Percentiles rank a stretch among this genome's conserved stretches.
These are phyloP conservation scores for Phytophthora sansomeana DNA, from an alignment of 352 stramenopile species.

Conservation along the genomic window DNA sequence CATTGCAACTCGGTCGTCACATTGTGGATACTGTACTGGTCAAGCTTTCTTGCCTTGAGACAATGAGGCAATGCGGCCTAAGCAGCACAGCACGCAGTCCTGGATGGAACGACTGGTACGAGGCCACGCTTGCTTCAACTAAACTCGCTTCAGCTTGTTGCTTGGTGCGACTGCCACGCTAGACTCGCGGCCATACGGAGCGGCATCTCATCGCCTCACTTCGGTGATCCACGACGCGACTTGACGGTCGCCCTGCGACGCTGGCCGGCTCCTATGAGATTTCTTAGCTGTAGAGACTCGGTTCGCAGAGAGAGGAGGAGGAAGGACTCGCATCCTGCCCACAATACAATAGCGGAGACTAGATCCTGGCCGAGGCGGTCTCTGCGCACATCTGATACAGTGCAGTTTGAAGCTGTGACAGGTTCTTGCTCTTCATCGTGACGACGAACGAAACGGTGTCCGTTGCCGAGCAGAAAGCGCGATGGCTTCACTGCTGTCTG, in stretches of 20 bases:
- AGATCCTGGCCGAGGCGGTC: neutral
- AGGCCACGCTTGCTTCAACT: neutral
- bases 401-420: constrained; percentile 31
- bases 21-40: constrained; percentile 4
- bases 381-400: constrained; percentile 27
- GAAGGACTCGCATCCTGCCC: no score
- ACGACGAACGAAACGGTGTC: constrained; percentile 18
- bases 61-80: neutral
- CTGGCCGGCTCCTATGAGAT: constrained; percentile 21
- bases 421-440: constrained; percentile 6
- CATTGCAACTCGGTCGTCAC: constrained; percentile 7
- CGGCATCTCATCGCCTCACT: constrained; percentile 11
- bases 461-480: constrained; percentile 24
- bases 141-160: constrained; percentile 1
- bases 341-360: no score
- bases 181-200: neutral
- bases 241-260: neutral
- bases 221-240: constrained; percentile 7
- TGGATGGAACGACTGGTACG: neutral
- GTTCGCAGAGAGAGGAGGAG: neutral
- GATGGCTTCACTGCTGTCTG: constrained; percentile 18
- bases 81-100: neutral
- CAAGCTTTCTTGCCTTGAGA: neutral
- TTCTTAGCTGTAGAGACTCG: constrained; percentile 2
- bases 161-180: constrained; percentile 1